These are phyloP conservation scores for Talaromyces sp. DNA, from an alignment of 2,329 filamentous ascomycete genomes.

Conservation along the genomic window DNA sequence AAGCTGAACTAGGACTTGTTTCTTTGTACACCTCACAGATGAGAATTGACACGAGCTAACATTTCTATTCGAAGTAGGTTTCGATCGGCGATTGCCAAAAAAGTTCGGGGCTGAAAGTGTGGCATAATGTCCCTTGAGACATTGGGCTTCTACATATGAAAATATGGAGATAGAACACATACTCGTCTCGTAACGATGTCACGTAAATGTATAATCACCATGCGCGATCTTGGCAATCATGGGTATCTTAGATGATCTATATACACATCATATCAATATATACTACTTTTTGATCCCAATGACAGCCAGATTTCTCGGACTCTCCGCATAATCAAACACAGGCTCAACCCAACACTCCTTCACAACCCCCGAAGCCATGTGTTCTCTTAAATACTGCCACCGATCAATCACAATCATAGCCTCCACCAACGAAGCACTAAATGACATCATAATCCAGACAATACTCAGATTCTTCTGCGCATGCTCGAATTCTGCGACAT, in stretches of 20 bases:
- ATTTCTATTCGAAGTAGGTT: background rate
- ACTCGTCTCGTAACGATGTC: background rate
- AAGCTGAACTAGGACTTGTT: slow-evolving; percentile 10
- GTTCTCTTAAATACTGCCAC: slow-evolving; percentile 82
- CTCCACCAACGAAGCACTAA: slow-evolving; percentile 84
- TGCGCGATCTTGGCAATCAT: background rate
- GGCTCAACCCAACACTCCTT: slow-evolving; percentile 83
- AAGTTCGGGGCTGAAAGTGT: background rate
- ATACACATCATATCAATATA: background rate
- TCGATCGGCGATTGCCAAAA: background rate
- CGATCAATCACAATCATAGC: slow-evolving; percentile 86
- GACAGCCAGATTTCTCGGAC: slow-evolving; percentile 87
- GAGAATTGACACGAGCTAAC: background rate
- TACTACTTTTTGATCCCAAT: slow-evolving; percentile 69
- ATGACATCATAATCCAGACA: slow-evolving; percentile 94
- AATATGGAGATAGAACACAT: background rate
- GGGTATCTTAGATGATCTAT: slow-evolving; percentile 9
- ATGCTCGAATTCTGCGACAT: slow-evolving; percentile 62
- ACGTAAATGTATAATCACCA: background rate
- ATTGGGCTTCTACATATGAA: too few relatives aligned
- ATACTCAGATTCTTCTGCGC: slow-evolving; percentile 79
- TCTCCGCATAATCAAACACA: slow-evolving; percentile 83
- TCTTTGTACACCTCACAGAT: background rate
- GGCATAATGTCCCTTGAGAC: too few relatives aligned
- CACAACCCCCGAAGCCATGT: slow-evolving; percentile 58